phyloP scores from a whole-genome alignment of 257 asterid genomes.

The Penstemon eatonii region DNA sequence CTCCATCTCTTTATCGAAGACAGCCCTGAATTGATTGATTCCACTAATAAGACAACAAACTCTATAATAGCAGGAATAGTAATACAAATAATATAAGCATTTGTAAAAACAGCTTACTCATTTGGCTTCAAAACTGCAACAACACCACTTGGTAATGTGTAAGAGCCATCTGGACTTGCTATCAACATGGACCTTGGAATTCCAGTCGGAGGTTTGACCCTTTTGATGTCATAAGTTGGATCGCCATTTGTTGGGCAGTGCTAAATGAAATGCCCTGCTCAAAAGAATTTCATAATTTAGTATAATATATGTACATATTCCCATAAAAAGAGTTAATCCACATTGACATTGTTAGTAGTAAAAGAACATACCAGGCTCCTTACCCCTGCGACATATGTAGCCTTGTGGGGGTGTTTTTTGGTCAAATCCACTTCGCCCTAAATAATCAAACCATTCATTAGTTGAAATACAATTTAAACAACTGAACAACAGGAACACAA shows the following conservation, averaged over 20 bases:
- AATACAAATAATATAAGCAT: slow-evolving; percentile 5
- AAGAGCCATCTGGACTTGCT: slow-evolving; percentile 98
- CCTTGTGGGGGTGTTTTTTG: slow-evolving; percentile 94
- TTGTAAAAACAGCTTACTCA: slow-evolving; percentile 49
- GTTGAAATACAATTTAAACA: slow-evolving; percentile 1
- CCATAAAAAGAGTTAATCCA: not conserved
- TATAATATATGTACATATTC: not conserved
- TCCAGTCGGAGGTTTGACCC: no score
- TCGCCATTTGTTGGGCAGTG: no score
- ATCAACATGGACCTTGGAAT: no score
- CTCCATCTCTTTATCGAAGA: slow-evolving; percentile 91
- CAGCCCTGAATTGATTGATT: slow-evolving; percentile 65
- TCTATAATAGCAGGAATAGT: slow-evolving; percentile 8
- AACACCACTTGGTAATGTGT: slow-evolving; percentile 92
- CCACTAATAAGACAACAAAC: slow-evolving; percentile 12
- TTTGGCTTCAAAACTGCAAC: slow-evolving; percentile 88
- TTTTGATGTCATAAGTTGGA: slow-evolving; percentile 79
- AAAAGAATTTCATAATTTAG: slow-evolving; percentile 19
- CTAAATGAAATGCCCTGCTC: no score
- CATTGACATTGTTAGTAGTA: slow-evolving; percentile 12
- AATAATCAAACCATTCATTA: slow-evolving; percentile 29
- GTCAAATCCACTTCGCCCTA: slow-evolving; percentile 88
- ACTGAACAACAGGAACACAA: slow-evolving; percentile 9
- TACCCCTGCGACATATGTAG: slow-evolving; percentile 88
- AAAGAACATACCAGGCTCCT: slow-evolving; percentile 76